A percentile compares a stretch with the other conserved stretches of the same genome.
These are phyloP conservation scores for Diaporthe velutina DNA, from an alignment of 2,329 filamentous ascomycete species.

Conservation along the genomic window DNA sequence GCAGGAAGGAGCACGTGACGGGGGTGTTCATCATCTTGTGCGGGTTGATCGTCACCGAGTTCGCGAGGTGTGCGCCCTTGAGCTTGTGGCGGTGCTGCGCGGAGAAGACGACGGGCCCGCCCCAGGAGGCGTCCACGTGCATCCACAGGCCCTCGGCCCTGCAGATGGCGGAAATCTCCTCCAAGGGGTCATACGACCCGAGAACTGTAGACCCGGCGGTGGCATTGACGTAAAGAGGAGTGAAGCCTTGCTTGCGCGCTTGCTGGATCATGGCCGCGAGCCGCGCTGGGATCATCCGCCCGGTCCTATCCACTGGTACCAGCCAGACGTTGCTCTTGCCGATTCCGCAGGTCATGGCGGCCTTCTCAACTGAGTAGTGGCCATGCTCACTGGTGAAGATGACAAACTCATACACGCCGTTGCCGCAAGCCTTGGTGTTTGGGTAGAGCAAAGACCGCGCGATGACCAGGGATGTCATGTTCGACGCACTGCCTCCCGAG, in stretches of 20 bases:
- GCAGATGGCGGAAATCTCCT: conserved; percentile 78
- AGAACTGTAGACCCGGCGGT: conserved; percentile 95
- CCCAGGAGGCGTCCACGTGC: conserved; percentile 94
- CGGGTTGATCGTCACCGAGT: conserved; percentile 89
- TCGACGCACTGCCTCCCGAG: conserved; percentile 87
- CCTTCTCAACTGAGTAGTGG: conserved; percentile 96
- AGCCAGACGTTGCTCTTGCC: conserved; percentile 79
- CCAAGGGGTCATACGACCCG: conserved; percentile 88
- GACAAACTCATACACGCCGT: conserved; percentile 75
- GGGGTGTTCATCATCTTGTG: conserved; percentile 98
- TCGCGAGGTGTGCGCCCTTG: conserved; percentile 77
- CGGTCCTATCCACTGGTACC: conserved; percentile 79
- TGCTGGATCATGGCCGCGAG: conserved; percentile 73
- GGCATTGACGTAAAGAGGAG: conserved; percentile 94
- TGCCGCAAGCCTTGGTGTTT: conserved; percentile 79
- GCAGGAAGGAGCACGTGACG: conserved; percentile 89
- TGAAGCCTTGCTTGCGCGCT: conserved; percentile 76
- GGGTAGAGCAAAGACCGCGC: conserved; percentile 90
- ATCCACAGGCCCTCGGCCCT: conserved; percentile 83
- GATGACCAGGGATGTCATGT: conserved; percentile 86
- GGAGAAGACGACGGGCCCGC: conserved; percentile 85
- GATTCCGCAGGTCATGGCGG: conserved; percentile 89
- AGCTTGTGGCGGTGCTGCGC: conserved; percentile 69
- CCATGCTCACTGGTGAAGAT: conserved; percentile 92
- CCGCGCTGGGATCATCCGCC: conserved; percentile 77